Percentiles rank a stretch among this genome's conserved stretches.
Conservation (phyloP, 192 early-diverging fungal species). For the Umbelopsis ramanniana region DNA sequence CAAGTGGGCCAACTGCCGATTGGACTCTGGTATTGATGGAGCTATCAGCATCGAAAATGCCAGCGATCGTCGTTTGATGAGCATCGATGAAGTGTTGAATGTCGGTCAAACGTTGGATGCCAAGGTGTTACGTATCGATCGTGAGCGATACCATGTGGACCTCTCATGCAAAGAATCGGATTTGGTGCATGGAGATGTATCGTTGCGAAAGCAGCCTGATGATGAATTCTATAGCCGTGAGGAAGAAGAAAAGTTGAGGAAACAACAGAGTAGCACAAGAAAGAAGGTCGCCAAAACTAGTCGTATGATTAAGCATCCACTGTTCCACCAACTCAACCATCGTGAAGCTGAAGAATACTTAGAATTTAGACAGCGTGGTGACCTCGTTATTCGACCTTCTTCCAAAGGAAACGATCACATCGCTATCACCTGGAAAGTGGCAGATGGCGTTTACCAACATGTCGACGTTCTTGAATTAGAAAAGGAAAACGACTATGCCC, state of each 20-base stretch:
- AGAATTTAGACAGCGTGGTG: slow-evolving; percentile 67
- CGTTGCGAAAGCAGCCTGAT: slow-evolving; percentile 47
- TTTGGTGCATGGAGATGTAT: slow-evolving; percentile 48
- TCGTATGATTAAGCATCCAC: slow-evolving; percentile 82
- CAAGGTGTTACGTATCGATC: slow-evolving; percentile 80
- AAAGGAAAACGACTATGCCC: slow-evolving; percentile 72
- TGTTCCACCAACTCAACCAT: slow-evolving; percentile 76
- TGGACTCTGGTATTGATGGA: slow-evolving; percentile 86
- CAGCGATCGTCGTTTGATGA: slow-evolving; percentile 58
- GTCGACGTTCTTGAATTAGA: slow-evolving; percentile 75
- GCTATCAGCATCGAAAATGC: slow-evolving; percentile 71
- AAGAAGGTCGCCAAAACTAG: slow-evolving; percentile 43
- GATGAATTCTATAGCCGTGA: slow-evolving; percentile 69
- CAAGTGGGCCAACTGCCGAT: slow-evolving; percentile 72
- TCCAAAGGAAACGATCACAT: slow-evolving; percentile 88
- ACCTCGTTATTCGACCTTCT: slow-evolving; percentile 89
- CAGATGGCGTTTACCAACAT: slow-evolving; percentile 86
- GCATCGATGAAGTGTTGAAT: slow-evolving; percentile 60
- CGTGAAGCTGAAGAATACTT: slow-evolving; percentile 78
- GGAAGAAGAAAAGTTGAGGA: slow-evolving; percentile 41
- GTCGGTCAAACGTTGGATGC: slow-evolving; percentile 76
- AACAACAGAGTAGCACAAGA: slow-evolving; percentile 35
- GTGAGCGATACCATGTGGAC: slow-evolving; percentile 76
- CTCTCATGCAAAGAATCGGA: slow-evolving; percentile 70
- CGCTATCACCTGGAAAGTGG: slow-evolving; percentile 93